Conservation (phyloP, 139 green algal genomes). For the Bryopsis sp. region DNA sequence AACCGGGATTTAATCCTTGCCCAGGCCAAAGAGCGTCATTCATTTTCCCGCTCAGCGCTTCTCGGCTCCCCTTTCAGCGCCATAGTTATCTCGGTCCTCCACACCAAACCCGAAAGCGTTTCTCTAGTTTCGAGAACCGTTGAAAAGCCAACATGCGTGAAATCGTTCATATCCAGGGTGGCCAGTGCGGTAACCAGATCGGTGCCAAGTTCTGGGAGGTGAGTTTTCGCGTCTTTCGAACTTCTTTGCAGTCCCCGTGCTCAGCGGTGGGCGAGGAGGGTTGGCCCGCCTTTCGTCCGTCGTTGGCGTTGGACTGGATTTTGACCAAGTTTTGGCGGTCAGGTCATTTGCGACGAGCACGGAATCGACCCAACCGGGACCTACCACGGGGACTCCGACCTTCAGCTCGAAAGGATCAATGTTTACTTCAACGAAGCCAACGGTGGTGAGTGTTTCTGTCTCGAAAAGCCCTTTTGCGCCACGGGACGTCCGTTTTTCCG, state of each 20-base stretch:
- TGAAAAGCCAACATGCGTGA: constrained; percentile 75
- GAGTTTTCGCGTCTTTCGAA: constrained; percentile 2
- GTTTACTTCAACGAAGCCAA: constrained; percentile 94
- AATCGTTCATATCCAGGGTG: constrained; percentile 74
- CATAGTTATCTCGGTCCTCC: too few relatives aligned
- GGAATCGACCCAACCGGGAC: constrained; percentile 63
- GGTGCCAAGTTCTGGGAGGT: constrained; percentile 75
- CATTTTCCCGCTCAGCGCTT: too few relatives aligned
- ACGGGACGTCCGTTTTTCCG: neutral
- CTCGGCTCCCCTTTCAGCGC: too few relatives aligned
- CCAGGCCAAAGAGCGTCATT: too few relatives aligned
- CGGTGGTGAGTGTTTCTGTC: constrained; percentile 37
- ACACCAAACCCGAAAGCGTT: too few relatives aligned
- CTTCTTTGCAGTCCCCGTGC: neutral
- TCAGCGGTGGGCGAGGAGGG: too few relatives aligned
- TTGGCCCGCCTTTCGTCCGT: too few relatives aligned
- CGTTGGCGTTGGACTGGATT: neutral
- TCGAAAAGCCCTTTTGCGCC: neutral
- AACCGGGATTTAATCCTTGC: too few relatives aligned
- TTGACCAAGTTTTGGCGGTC: neutral
- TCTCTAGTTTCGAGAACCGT: too few relatives aligned
- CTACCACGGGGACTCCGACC: constrained; percentile 80
- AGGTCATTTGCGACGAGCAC: constrained; percentile 20
- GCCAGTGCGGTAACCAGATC: constrained; percentile 87
- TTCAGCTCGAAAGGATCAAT: constrained; percentile 94